A percentile compares a stretch with the other conserved stretches of the same genome.
phyloP scores from a whole-genome alignment of 768 basidiomycete genomes.

The Multifurca ochricompacta region DNA sequence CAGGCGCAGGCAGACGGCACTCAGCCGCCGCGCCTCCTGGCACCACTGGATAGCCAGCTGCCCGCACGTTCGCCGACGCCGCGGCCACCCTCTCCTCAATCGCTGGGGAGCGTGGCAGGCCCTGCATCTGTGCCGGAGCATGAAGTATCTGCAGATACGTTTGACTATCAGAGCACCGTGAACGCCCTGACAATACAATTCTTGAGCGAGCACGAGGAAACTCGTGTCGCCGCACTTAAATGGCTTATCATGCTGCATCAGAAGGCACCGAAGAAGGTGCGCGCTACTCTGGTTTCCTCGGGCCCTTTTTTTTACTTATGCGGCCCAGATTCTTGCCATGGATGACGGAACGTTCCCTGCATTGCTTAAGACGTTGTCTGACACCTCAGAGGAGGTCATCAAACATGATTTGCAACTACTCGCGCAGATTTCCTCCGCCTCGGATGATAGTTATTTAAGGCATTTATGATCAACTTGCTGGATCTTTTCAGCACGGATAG shows the following conservation, averaged over 20 bases:
- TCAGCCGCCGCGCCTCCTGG: neutral
- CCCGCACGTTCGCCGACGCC: conserved; percentile 27
- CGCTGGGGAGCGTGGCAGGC: conserved; percentile 21
- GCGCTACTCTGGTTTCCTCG: neutral
- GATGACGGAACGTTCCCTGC: conserved; percentile 97
- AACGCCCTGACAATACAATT: conserved; percentile 91
- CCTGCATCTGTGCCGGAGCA: conserved; percentile 28
- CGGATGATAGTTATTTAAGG: conserved; percentile 94
- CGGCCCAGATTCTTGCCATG: conserved; percentile 77
- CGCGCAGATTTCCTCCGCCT: conserved; percentile 93
- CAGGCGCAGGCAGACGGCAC: neutral
- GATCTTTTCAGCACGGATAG: conserved; percentile 94
- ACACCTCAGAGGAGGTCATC: conserved; percentile 96
- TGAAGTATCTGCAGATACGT: conserved; percentile 50
- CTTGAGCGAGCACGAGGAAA: conserved; percentile 94
- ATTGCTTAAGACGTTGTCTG: conserved; percentile 89
- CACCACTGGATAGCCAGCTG: conserved; percentile 8
- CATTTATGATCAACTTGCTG: conserved; percentile 91
- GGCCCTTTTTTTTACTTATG: neutral
- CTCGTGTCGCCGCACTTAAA: conserved; percentile 88
- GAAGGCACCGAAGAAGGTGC: conserved; percentile 91
- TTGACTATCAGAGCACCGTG: conserved; percentile 91
- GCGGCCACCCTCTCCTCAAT: conserved; percentile 23
- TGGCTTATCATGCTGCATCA: conserved; percentile 99
- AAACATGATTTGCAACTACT: conserved; percentile 93